Conservation (phyloP, 2,329 filamentous ascomycete genomes). For the Paraphoma sp. region DNA sequence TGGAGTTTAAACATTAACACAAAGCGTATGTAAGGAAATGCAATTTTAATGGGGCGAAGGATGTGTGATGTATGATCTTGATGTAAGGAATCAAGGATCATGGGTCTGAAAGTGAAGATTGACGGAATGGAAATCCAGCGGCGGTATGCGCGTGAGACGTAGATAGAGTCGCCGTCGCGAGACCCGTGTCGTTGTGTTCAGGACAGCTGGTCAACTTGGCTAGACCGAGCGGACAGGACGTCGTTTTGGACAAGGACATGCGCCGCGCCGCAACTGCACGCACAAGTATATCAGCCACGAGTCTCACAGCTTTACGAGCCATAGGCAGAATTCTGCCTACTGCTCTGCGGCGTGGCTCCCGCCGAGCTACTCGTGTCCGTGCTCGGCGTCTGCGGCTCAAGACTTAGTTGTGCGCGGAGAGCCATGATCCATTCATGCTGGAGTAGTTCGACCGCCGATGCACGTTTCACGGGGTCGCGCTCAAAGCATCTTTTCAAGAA, state of each 20-base stretch:
- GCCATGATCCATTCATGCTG: conserved; percentile 87
- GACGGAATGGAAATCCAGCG: neutral
- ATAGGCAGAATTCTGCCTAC: conserved; percentile 46
- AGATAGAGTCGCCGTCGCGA: neutral
- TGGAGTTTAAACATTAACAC: neutral
- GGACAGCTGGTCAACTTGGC: neutral
- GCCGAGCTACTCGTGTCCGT: conserved; percentile 31
- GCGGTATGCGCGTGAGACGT: neutral
- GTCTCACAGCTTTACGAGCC: conserved; percentile 16
- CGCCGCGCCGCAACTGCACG: neutral
- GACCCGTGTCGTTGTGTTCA: too few relatives aligned
- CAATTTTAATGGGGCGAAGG: neutral
- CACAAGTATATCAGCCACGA: neutral
- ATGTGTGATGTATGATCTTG: neutral
- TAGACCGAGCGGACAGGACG: too few relatives aligned
- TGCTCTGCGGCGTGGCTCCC: conserved; percentile 22
- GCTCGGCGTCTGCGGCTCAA: conserved; percentile 56
- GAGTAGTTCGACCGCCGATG: conserved; percentile 84
- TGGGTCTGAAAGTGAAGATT: neutral
- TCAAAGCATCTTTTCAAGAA: conserved; percentile 89
- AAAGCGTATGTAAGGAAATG: neutral
- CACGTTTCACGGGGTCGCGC: conserved; percentile 78
- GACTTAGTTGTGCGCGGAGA: conserved; percentile 53
- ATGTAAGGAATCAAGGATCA: neutral
- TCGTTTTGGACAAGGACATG: neutral